Conservation (phyloP, 2,329 filamentous ascomycete species). For the Cyphellophora attinorum region DNA sequence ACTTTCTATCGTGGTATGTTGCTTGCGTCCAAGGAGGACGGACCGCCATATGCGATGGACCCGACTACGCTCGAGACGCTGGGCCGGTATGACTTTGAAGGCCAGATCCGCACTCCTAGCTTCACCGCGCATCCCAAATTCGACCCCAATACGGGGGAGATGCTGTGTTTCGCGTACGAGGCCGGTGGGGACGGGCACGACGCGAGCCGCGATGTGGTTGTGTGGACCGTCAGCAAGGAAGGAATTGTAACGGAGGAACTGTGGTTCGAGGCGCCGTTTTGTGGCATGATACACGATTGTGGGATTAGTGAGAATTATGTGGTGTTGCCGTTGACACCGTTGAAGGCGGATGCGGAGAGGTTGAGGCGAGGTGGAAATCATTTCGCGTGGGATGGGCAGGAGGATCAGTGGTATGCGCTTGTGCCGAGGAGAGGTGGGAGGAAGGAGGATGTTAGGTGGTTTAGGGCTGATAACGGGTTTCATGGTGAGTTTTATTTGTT, state of each 20-base stretch:
- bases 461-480: slow-evolving; percentile 21
- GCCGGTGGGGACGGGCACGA: slow-evolving; percentile 30
- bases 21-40: slow-evolving; percentile 34
- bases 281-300: slow-evolving; percentile 45
- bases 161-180: slow-evolving; percentile 44
- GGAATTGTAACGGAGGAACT: slow-evolving; percentile 38
- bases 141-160: slow-evolving; percentile 42
- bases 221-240: slow-evolving; percentile 36
- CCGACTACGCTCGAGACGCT: slow-evolving; percentile 38
- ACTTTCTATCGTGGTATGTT: slow-evolving; percentile 47
- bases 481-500: too few species aligned
- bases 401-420: slow-evolving; percentile 47
- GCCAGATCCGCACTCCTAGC: slow-evolving; percentile 37
- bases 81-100: slow-evolving; percentile 40
- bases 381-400: slow-evolving; percentile 42
- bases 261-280: slow-evolving; percentile 42
- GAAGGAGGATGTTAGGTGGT: slow-evolving; percentile 41
- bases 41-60: slow-evolving; percentile 42
- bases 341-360: slow-evolving; percentile 33
- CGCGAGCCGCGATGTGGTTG: slow-evolving; percentile 33
- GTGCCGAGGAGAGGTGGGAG: slow-evolving; percentile 42
- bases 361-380: slow-evolving; percentile 40
- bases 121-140: slow-evolving; percentile 47
- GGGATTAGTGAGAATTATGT: slow-evolving; percentile 40
- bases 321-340: slow-evolving; percentile 38